These are phyloP conservation scores for Asparagopsis taxiformis DNA, from an alignment of 31 red algal genomes.

Conservation along the genomic window DNA sequence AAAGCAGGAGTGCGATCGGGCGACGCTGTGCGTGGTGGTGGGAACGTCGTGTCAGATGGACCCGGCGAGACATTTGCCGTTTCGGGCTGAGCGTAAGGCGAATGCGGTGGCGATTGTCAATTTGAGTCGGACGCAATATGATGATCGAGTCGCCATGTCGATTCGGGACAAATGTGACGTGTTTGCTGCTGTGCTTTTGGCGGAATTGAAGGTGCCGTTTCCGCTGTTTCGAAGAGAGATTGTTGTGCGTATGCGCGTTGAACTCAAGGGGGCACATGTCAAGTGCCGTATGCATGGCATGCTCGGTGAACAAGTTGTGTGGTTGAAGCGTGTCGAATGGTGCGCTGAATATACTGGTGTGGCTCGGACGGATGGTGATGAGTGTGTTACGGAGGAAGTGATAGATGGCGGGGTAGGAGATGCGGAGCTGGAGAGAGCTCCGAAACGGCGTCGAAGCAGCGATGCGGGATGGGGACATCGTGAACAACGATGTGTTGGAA, in stretches of 20 bases:
- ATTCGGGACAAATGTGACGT: conserved; percentile 42
- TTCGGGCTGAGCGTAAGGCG: conserved; percentile 16
- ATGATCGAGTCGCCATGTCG: conserved; percentile 31
- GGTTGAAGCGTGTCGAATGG: not conserved
- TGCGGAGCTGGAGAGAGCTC: not conserved
- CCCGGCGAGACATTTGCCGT: conserved; percentile 62
- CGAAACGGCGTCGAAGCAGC: not conserved
- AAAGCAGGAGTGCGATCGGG: conserved; percentile 20
- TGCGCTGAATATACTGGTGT: not conserved
- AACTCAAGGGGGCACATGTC: conserved; percentile 5
- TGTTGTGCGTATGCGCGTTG: conserved; percentile 3
- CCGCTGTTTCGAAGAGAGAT: conserved; percentile 19
- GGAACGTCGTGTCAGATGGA: conserved; percentile 89
- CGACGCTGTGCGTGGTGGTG: conserved; percentile 68
- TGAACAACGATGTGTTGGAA: not conserved
- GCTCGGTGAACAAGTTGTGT: not conserved
- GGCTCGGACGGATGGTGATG: not conserved
- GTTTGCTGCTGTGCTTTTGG: conserved; percentile 49
- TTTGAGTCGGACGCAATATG: conserved; percentile 46
- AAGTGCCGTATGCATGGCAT: conserved; percentile 3
- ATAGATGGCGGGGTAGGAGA: not conserved
- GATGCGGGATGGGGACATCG: not conserved
- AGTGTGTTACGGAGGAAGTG: not conserved
- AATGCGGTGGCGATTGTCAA: conserved; percentile 23
- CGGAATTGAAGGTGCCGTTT: conserved; percentile 31